Evolutionary conservation across 441 rosid genomes (phyloP).

Genomic region (Gossypium schwendimanii): DNA sequence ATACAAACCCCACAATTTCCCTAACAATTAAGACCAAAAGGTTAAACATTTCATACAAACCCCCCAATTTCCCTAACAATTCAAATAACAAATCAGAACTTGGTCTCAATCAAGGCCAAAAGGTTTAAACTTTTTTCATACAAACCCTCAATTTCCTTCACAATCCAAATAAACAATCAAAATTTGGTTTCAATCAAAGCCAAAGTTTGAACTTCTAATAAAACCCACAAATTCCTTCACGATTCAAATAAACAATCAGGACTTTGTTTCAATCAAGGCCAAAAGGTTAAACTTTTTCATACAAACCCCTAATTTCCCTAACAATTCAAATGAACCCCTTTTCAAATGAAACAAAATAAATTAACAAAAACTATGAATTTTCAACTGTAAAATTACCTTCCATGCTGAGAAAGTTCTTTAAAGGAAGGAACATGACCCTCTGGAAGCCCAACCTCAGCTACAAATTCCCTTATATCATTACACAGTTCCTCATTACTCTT

Average conservation of each 20-base stretch:
- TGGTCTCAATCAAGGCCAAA: no score
- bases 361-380: not conserved
- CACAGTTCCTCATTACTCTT: conserved; percentile 73
- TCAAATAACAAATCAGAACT: not conserved
- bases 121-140: no score
- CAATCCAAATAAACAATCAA: no score
- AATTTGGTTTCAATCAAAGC: not conserved
- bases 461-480: conserved; percentile 54
- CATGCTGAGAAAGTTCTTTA: conserved; percentile 66
- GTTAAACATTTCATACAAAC: not conserved
- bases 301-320: not conserved
- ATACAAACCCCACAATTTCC: not conserved
- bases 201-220: not conserved
- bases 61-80: not conserved
- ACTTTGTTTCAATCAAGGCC: not conserved
- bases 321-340: not conserved
- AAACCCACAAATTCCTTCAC: not conserved
- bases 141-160: no score
- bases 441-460: conserved; percentile 55
- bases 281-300: not conserved
- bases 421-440: conserved; percentile 59
- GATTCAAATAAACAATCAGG: not conserved
- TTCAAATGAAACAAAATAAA: not conserved
- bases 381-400: conserved; percentile 46
- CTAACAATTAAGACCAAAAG: not conserved